Conservation (phyloP, 805 yeast species). For the Zygosaccharomyces pseudorouxii region DNA sequence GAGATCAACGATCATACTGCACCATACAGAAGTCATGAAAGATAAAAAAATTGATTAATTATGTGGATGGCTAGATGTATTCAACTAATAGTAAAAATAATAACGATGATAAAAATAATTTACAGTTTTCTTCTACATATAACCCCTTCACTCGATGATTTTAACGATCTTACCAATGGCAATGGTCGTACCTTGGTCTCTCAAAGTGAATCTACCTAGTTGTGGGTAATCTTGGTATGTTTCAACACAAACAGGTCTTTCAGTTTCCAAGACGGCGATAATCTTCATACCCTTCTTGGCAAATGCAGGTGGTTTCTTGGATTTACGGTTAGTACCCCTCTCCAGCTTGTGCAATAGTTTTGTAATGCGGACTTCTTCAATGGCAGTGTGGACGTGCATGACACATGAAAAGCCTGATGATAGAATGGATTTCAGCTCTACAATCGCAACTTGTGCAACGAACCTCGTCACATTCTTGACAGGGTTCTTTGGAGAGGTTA, state of each 20-base stretch:
- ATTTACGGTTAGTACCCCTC: constrained; percentile 93
- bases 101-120: not conserved
- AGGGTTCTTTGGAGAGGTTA: constrained; percentile 81
- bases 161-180: constrained; percentile 98
- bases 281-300: constrained; percentile 99
- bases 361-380: constrained; percentile 85
- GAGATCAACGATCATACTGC: not conserved
- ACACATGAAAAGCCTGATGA: constrained; percentile 97
- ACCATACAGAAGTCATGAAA: no score
- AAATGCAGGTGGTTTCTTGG: constrained; percentile 95
- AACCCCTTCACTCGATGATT: constrained; percentile 46
- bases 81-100: not conserved
- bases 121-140: not conserved
- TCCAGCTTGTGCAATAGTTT: constrained; percentile 87
- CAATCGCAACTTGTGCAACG: constrained; percentile 95
- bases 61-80: not conserved
- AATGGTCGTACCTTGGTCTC: constrained; percentile 97
- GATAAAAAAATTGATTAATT: no score
- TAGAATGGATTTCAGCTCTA: constrained; percentile 89
- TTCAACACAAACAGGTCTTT: constrained; percentile 90
- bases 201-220: constrained; percentile 94
- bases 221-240: constrained; percentile 90
- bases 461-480: constrained; percentile 86
- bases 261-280: constrained; percentile 82
- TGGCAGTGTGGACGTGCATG: constrained; percentile 98